Conservation (phyloP, 179 eudicot genomes). For the Carnegiea gigantea region DNA sequence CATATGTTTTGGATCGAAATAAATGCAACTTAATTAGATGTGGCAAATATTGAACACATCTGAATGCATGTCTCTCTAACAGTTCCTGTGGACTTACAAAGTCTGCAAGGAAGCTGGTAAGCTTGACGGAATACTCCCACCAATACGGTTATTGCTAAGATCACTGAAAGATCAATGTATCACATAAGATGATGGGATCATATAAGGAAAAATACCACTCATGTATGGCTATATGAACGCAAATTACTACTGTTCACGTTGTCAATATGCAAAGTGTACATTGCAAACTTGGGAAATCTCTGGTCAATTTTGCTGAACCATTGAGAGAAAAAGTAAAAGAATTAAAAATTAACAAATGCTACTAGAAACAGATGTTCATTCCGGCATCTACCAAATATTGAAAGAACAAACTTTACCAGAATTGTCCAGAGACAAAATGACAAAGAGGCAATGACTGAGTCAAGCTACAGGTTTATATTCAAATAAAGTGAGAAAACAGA, state of each 20-base stretch:
- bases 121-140: constrained; percentile 80
- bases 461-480: not conserved
- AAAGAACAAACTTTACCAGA: not conserved
- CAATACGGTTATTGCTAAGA: constrained; percentile 79
- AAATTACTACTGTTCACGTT: not conserved
- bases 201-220: constrained; percentile 3
- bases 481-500: not conserved
- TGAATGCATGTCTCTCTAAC: not conserved
- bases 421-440: not conserved
- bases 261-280: not conserved
- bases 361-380: not conserved
- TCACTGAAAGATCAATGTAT: constrained; percentile 45
- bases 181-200: not conserved
- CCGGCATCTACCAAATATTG: not conserved
- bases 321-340: too few species aligned
- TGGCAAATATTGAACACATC: not conserved
- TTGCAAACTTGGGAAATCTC: not conserved
- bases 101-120: constrained; percentile 68
- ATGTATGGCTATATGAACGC: not conserved
- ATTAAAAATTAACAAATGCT: not conserved
- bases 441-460: not conserved
- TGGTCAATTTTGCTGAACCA: not conserved
- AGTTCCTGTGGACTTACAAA: constrained; percentile 48
- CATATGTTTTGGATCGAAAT: constrained; percentile 32
- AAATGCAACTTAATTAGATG: not conserved